These are phyloP conservation scores for Kazachstania psychrophila DNA, from an alignment of 805 yeast species.

Conservation along the genomic window DNA sequence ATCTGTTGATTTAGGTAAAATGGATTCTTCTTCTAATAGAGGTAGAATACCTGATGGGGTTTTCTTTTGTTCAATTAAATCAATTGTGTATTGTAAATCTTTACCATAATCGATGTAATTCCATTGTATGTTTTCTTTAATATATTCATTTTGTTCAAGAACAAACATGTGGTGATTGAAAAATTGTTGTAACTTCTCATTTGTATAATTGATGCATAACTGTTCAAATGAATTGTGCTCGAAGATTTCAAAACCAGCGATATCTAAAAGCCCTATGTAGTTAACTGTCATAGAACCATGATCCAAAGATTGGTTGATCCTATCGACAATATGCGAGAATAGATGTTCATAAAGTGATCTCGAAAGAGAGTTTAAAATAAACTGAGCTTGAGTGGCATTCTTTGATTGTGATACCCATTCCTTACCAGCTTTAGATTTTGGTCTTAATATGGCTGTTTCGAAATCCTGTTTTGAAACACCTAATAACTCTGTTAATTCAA, in stretches of 20 bases:
- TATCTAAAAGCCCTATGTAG: slow-evolving; percentile 92
- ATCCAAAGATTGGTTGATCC: slow-evolving; percentile 62
- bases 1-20: slow-evolving; percentile 86
- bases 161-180: slow-evolving; percentile 97
- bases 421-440: slow-evolving; percentile 84
- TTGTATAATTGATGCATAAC: slow-evolving; percentile 92
- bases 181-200: slow-evolving; percentile 94
- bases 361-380: slow-evolving; percentile 77
- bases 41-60: slow-evolving; percentile 76
- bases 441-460: slow-evolving; percentile 54
- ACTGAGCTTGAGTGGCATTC: slow-evolving; percentile 69
- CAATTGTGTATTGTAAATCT: slow-evolving; percentile 90
- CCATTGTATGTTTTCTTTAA: slow-evolving; percentile 92
- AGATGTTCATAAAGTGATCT: slow-evolving; percentile 78
- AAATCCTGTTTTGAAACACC: slow-evolving; percentile 49
- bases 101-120: slow-evolving; percentile 91
- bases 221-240: slow-evolving; percentile 92
- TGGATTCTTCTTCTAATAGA: slow-evolving; percentile 87
- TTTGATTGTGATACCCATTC: slow-evolving; percentile 77
- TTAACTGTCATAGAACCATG: slow-evolving; percentile 36
- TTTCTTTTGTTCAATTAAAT: slow-evolving; percentile 63
- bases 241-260: slow-evolving; percentile 96
- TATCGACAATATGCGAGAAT: slow-evolving; percentile 66
- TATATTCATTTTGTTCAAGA: slow-evolving; percentile 91
- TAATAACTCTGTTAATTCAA: slow-evolving; percentile 47